Conservation (phyloP, 768 basidiomycete species). For the Leccinum disarticulatum region DNA sequence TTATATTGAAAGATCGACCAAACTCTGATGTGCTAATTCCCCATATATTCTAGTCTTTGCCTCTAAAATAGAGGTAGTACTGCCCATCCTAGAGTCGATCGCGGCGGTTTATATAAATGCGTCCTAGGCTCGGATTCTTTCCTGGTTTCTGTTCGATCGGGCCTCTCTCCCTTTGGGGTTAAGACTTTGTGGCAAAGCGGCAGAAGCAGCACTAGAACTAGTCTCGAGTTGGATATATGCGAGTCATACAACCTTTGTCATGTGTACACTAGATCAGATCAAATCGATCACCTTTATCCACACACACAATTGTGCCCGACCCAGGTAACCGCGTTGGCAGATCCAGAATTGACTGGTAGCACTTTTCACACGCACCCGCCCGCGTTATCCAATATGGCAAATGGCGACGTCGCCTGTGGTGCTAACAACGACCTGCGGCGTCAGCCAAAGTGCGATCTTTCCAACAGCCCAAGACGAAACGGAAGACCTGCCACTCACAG, state of each 20-base stretch:
- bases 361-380: slow-evolving; percentile 15
- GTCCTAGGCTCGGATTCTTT: neutral
- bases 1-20: neutral
- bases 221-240: neutral
- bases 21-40: neutral
- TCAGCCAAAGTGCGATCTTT: slow-evolving; percentile 1
- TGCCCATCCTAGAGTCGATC: slow-evolving; percentile 26
- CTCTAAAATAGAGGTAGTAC: slow-evolving; percentile 24
- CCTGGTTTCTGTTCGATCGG: neutral
- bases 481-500: slow-evolving; percentile 10
- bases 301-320: neutral
- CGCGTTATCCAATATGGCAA: slow-evolving; percentile 26
- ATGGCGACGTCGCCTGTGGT: slow-evolving; percentile 26
- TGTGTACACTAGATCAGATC: neutral
- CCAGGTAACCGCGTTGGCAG: neutral
- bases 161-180: neutral
- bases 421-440: slow-evolving; percentile 9
- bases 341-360: neutral
- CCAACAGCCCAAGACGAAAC: neutral
- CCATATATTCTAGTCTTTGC: slow-evolving; percentile 19
- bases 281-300: neutral
- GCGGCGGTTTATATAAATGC: neutral
- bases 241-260: neutral
- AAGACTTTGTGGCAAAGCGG: neutral
- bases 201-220: neutral